Conservation (phyloP, 345 rosid genomes). For the Salix koriyanagi region DNA sequence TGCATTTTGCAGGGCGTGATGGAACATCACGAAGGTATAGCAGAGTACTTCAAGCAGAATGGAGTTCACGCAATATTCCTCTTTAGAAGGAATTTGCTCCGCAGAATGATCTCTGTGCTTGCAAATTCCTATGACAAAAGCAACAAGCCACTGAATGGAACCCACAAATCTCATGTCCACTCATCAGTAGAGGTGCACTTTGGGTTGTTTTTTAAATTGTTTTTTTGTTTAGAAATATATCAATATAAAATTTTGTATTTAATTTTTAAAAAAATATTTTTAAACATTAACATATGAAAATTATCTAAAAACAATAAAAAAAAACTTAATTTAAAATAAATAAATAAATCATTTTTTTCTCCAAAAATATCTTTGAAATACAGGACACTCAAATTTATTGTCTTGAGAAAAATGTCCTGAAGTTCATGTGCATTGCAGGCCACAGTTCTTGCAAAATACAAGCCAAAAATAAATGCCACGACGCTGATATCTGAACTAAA, state of each 20-base stretch:
- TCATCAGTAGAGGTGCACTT: slow-evolving; percentile 12
- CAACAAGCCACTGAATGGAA: slow-evolving; percentile 30
- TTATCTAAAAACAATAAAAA: too few species aligned
- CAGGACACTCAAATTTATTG: neutral
- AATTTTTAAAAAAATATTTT: too few species aligned
- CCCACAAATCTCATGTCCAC: slow-evolving; percentile 41
- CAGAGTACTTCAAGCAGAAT: slow-evolving; percentile 30
- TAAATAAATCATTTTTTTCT: too few species aligned
- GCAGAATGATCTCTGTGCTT: slow-evolving; percentile 32
- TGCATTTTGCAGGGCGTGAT: slow-evolving; percentile 23
- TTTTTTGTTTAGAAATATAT: too few species aligned
- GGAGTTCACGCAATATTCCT: slow-evolving; percentile 35
- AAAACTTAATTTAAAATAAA: too few species aligned
- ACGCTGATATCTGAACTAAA: slow-evolving; percentile 29
- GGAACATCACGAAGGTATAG: slow-evolving; percentile 30
- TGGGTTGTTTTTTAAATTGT: too few species aligned
- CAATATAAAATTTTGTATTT: too few species aligned
- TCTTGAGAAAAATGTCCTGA: neutral
- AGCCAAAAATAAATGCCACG: slow-evolving; percentile 29
- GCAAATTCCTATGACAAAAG: slow-evolving; percentile 35
- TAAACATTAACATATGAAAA: too few species aligned
- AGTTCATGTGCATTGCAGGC: slow-evolving; percentile 26
- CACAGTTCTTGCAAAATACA: slow-evolving; percentile 34
- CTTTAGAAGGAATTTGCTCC: slow-evolving; percentile 36
- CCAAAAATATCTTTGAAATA: too few species aligned